Evolutionary conservation across 129 eudicot species (phyloP), one percentile per base, ranked within the genome.

Genomic region (Tanacetum coccineum): DNA sequence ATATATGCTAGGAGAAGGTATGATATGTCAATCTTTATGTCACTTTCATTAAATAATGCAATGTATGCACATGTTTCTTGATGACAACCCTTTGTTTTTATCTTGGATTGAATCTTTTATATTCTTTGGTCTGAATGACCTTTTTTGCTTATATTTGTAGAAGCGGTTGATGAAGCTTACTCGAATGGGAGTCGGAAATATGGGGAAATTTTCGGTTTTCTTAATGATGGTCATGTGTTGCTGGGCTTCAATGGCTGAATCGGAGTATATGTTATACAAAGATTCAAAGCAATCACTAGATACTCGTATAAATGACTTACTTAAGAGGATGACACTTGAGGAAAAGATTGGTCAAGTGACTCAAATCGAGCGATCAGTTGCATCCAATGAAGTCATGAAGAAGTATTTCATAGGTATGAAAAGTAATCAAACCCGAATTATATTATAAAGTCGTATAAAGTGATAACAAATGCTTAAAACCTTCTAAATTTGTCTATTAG

Each of bases 281-380:
- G 96, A 88, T 81, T 82, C 92, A 2, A 88, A 81, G 30, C 81
- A 74, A 65, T 80, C 87, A 4, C 30, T 76, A 14, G 60, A 13
- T 64, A 78, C 18, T 50, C 67, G 96, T 39, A 68, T 88, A 13
- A 78, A 76, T 26, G 89, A 88, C 74, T 76, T 88, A 2, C 44
- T 88, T 71, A 68, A 64, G 50, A 77, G 81, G 50, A 88, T 88
- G 96, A 88, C 81, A 8, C 60, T 88, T 1, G 83, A 73, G 60
- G 96, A 88, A 69, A 88, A 88, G 71, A 77, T 88, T 40, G 96
- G 92, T 26, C 96, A 88, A 68, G 83, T 88, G 96, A 68, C 85
- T 21, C 92, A 88, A 26, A 83, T 88, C 48, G 96, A 88, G 17
- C 65, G 83, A n/a, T 25, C 56, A 0, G 87, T 78, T 12, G 89